A percentile compares a stretch with the other conserved stretches of the same genome.
Evolutionary conservation across 2,329 filamentous ascomycete genomes (phyloP).

Genomic region (Alternaria postmessia): DNA sequence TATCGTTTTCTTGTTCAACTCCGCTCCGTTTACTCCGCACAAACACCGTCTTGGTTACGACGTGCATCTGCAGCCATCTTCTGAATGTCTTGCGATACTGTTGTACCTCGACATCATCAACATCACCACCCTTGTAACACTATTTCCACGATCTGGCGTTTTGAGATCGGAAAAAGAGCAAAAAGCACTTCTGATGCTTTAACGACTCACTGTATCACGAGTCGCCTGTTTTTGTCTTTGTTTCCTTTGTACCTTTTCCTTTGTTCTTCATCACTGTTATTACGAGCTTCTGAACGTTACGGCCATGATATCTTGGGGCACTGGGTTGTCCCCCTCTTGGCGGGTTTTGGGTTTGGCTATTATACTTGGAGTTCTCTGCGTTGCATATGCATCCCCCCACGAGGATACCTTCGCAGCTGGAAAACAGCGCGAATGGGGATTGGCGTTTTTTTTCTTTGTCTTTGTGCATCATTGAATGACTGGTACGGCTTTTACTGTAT

Average conservation of each 20-base stretch:
- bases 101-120: conserved; percentile 13
- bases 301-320: conserved; percentile 20
- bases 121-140: conserved; percentile 19
- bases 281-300: conserved; percentile 20
- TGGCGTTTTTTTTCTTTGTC: conserved; percentile 30
- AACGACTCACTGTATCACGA: conserved; percentile 11
- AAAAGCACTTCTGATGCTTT: conserved; percentile 26
- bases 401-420: conserved; percentile 42
- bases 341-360: conserved; percentile 11
- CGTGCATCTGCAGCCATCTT: conserved; percentile 21
- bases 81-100: conserved; percentile 18
- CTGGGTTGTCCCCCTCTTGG: conserved; percentile 5
- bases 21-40: conserved; percentile 2
- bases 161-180: conserved; percentile 13
- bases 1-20: not conserved
- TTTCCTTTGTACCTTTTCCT: conserved; percentile 15
- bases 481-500: conserved; percentile 14
- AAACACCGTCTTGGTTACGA: conserved; percentile 16
- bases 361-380: conserved; percentile 28
- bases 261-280: conserved; percentile 12
- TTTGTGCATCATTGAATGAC: conserved; percentile 17
- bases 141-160: conserved; percentile 23
- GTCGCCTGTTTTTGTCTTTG: conserved; percentile 13
- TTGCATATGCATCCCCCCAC: conserved; percentile 39
- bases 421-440: conserved; percentile 40